phyloP scores from a whole-genome alignment of 345 rosid genomes.

The Noccaea caerulescens region DNA sequence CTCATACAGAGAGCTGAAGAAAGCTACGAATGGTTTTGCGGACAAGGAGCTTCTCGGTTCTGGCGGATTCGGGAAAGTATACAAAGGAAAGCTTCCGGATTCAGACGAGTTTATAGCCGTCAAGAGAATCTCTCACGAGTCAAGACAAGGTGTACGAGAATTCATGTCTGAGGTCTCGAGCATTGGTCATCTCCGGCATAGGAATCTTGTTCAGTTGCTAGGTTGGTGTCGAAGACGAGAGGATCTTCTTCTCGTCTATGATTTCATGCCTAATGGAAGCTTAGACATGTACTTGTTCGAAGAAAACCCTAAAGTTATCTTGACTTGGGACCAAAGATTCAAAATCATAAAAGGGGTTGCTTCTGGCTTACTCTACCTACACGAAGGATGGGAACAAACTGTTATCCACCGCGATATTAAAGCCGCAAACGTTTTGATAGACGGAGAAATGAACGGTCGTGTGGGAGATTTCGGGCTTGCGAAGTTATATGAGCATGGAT shows the following conservation, averaged over 20 bases:
- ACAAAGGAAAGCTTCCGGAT: conserved; percentile 66
- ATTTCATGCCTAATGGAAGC: conserved; percentile 91
- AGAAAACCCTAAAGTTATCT: conserved; percentile 54
- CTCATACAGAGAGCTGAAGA: conserved; percentile 72
- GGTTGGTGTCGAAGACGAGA: conserved; percentile 77
- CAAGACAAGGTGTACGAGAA: conserved; percentile 79
- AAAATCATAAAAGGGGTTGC: conserved; percentile 81
- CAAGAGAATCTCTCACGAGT: conserved; percentile 75
- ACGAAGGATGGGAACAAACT: conserved; percentile 92
- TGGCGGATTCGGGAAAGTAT: conserved; percentile 91
- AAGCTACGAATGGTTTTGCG: conserved; percentile 75
- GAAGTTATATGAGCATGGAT: conserved; percentile 75
- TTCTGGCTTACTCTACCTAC: conserved; percentile 79
- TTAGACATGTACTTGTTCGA: conserved; percentile 81
- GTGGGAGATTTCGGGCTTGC: conserved; percentile 94
- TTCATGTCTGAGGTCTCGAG: conserved; percentile 84
- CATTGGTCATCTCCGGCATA: conserved; percentile 86
- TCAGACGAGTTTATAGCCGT: conserved; percentile 67
- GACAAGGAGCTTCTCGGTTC: conserved; percentile 81
- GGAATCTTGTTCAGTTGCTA: conserved; percentile 79
- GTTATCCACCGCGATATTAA: conserved; percentile 94
- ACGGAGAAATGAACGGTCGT: conserved; percentile 73
- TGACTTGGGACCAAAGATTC: conserved; percentile 80
- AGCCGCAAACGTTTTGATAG: conserved; percentile 83
- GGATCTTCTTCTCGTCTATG: conserved; percentile 78